Evolutionary conservation across 148 eudicot genomes (phyloP), one percentile per base, ranked within the genome.

Genomic region (Amaranthus hypochondriacus): DNA sequence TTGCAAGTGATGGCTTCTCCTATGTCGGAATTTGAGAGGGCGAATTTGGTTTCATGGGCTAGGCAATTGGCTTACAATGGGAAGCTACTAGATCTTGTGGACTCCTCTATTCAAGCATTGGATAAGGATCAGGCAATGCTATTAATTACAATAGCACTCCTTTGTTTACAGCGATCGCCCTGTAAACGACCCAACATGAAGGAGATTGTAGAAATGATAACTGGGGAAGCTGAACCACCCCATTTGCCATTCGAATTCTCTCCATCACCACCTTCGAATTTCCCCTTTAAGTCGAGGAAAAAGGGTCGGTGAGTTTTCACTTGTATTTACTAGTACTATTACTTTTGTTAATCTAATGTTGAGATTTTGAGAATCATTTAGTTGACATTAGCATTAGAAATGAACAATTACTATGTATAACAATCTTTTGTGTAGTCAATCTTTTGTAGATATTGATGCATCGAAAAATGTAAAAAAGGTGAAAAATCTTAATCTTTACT

Each of bases 41-140:
- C 97, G 0, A 94, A 94, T 86, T 81, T 94, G 74, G 85, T 91
- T 76, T 94, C 98, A 0, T 94, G 98, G 98, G 97, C 98, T 42
- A 70, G 93, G 52, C 96, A 91, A 18, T 84, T 94, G 47, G 98
- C 96, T 52, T 82, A 84, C 70, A 88, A 81, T 71, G 98, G 96
- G 68, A 91, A 82, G 86, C 78, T 94, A 21, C 78, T 91, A 75
- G 98, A 94, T 75, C 96, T 94, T 56, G 90, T 94, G 50, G 98
- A 94, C 62, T 74, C 91, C 0, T 67, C 73, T 54, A 81, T 94
- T 58, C 79, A 84, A 75, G 77, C 70, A 3, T 64, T 94, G 80
- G 87, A 91, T 76, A 75, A 81, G 51, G 89, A 89, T 67, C 96
- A 91, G 73, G 90, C 85, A 43, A 51, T 89, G 80, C 75, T 94